phyloP scores from a whole-genome alignment of 2,329 filamentous ascomycete genomes.

The Penicillium palitans region DNA sequence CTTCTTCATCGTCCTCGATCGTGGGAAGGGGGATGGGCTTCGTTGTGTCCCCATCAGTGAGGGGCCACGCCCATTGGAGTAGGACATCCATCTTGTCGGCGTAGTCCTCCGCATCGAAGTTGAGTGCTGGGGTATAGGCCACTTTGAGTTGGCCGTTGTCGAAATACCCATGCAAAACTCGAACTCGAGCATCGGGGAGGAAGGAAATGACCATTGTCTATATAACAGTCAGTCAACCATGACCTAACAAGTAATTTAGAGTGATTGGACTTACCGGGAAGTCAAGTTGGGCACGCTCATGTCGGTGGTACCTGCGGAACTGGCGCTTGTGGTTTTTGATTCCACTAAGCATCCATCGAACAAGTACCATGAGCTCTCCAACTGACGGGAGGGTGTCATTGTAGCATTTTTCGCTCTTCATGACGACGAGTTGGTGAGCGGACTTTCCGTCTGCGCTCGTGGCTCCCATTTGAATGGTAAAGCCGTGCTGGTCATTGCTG shows the following conservation, averaged over 20 bases:
- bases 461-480: slow-evolving; percentile 3
- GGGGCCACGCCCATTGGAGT: slow-evolving; percentile 12
- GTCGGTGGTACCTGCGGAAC: not conserved
- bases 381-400: not conserved
- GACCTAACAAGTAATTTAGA: too few species aligned
- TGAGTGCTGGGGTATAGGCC: slow-evolving; percentile 8
- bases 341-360: slow-evolving; percentile 14
- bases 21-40: slow-evolving; percentile 9
- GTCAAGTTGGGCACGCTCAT: not conserved
- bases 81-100: slow-evolving; percentile 6
- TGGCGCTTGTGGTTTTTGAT: not conserved
- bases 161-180: slow-evolving; percentile 15
- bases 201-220: slow-evolving; percentile 16
- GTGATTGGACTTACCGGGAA: slow-evolving; percentile 8
- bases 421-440: slow-evolving; percentile 2
- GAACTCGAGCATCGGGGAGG: slow-evolving; percentile 9
- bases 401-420: slow-evolving; percentile 4
- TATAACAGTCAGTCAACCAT: not conserved
- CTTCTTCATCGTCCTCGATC: slow-evolving; percentile 10
- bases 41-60: not conserved
- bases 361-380: slow-evolving; percentile 12
- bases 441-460: not conserved
- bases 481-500: slow-evolving; percentile 6
- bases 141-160: slow-evolving; percentile 6
- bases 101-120: slow-evolving; percentile 9